Percentiles rank a stretch among this genome's conserved stretches.
Evolutionary conservation across 352 stramenopile species (phyloP).

Genomic region (Elongisporangium senticosum): DNA sequence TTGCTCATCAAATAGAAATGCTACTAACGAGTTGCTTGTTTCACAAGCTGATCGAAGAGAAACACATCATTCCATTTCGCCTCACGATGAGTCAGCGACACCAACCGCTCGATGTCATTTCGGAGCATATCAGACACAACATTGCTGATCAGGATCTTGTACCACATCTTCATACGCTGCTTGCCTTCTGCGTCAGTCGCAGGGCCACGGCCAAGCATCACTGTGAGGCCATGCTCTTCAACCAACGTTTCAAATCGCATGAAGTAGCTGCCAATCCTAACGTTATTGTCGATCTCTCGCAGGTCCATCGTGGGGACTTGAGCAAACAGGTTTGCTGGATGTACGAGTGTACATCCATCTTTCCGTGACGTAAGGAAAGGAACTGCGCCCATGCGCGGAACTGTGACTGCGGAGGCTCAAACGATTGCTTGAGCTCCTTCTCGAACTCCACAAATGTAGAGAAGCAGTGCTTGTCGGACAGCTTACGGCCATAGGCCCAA

Average conservation of each 20-base stretch:
- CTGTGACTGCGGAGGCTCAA: too few relatives aligned
- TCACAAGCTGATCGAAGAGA: conserved; percentile 12
- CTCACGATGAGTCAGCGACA: conserved; percentile 8
- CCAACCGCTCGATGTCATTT: conserved; percentile 7
- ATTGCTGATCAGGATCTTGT: conserved; percentile 9
- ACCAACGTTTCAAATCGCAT: conserved; percentile 11
- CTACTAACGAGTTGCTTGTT: conserved; percentile 6
- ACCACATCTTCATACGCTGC: conserved; percentile 12
- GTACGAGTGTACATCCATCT: too few relatives aligned
- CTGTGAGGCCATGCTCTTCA: conserved; percentile 9
- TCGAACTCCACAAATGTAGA: too few relatives aligned
- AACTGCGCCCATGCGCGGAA: too few relatives aligned
- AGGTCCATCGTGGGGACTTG: conserved; percentile 5
- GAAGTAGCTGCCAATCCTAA: conserved; percentile 11
- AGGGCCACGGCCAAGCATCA: background rate
- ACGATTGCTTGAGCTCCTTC: too few relatives aligned
- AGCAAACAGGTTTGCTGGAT: too few relatives aligned
- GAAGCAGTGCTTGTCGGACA: too few relatives aligned
- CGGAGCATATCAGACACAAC: conserved; percentile 11
- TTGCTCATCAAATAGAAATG: conserved; percentile 11
- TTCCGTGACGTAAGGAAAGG: too few relatives aligned
- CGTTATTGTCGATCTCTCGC: conserved; percentile 10
- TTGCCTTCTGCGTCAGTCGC: conserved; percentile 1
- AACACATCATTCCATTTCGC: conserved; percentile 7
- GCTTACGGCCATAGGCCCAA: too few relatives aligned